Evolutionary conservation across 345 rosid species (phyloP).

Genomic region (Microthlaspi erraticum): DNA sequence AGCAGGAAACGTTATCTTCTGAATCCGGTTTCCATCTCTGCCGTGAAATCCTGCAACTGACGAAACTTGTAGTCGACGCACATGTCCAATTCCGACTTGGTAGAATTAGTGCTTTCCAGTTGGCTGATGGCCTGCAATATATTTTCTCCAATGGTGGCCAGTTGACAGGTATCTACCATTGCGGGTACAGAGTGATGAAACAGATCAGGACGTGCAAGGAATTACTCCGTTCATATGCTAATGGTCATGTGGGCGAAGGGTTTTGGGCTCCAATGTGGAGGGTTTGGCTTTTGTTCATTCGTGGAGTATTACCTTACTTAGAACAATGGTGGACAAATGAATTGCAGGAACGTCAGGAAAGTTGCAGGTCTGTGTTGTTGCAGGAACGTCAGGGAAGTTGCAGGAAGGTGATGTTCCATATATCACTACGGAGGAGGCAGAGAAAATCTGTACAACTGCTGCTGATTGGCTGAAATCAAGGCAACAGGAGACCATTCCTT

Average conservation of each 20-base stretch:
- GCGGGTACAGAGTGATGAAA: conserved; percentile 93
- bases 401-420: conserved; percentile 95
- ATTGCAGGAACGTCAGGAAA: too few species aligned
- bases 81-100: conserved; percentile 96
- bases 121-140: conserved; percentile 97
- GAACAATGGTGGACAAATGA: too few species aligned
- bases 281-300: conserved; percentile 94
- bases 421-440: conserved; percentile 99
- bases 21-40: conserved; percentile 99
- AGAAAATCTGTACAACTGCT: conserved; percentile 93
- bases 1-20: conserved; percentile 90
- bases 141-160: conserved; percentile 98
- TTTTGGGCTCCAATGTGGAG: conserved; percentile 99
- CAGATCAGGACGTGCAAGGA: conserved; percentile 99
- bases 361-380: conserved; percentile 3
- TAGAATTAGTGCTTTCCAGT: conserved; percentile 94
- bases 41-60: conserved; percentile 92
- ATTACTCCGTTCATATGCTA: conserved; percentile 89
- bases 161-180: conserved; percentile 97
- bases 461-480: conserved; percentile 99
- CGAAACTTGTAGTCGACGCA: conserved; percentile 98
- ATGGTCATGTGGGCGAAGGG: conserved; percentile 95
- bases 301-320: conserved; percentile 93
- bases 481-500: conserved; percentile 96
- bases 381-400: conserved; percentile 98